These are phyloP conservation scores for Chaetomium sp. DNA, from an alignment of 2,329 filamentous ascomycete species.

Conservation along the genomic window DNA sequence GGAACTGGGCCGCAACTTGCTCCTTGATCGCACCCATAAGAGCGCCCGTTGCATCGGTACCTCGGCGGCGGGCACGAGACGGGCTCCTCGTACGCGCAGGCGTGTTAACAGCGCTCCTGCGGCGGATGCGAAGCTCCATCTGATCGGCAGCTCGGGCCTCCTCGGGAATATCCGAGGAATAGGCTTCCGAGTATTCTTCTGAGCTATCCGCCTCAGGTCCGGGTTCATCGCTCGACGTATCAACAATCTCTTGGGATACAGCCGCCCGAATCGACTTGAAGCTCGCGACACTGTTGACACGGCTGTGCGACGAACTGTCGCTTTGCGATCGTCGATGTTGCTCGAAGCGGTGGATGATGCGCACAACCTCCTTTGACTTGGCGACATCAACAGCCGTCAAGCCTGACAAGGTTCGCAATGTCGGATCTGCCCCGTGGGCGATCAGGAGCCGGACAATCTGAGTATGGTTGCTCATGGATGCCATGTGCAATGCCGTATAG, in stretches of 20 bases:
- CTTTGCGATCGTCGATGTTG: constrained; percentile 68
- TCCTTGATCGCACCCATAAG: constrained; percentile 70
- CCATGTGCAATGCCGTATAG: constrained; percentile 81
- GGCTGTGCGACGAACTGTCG: constrained; percentile 60
- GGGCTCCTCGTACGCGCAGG: constrained; percentile 31
- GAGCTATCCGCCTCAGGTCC: constrained; percentile 49
- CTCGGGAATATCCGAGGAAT: constrained; percentile 39
- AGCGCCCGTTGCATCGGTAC: constrained; percentile 40
- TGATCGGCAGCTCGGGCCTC: constrained; percentile 45
- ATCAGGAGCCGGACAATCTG: constrained; percentile 78
- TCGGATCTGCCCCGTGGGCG: constrained; percentile 71
- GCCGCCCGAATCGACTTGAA: constrained; percentile 64
- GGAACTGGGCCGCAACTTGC: constrained; percentile 71
- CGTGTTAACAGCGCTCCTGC: constrained; percentile 34
- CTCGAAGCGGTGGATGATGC: constrained; percentile 63
- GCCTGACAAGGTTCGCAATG: constrained; percentile 68
- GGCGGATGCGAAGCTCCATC: constrained; percentile 45
- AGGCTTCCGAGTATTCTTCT: constrained; percentile 47
- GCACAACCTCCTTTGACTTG: constrained; percentile 63
- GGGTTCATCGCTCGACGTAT: constrained; percentile 45
- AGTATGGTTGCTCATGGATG: constrained; percentile 72
- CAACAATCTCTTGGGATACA: constrained; percentile 43
- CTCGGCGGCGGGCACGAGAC: constrained; percentile 31
- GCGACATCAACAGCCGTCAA: constrained; percentile 73
- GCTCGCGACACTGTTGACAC: constrained; percentile 61